These are phyloP conservation scores for Tetrapisispora nanseiensis DNA, from an alignment of 805 yeast genomes.

Conservation along the genomic window DNA sequence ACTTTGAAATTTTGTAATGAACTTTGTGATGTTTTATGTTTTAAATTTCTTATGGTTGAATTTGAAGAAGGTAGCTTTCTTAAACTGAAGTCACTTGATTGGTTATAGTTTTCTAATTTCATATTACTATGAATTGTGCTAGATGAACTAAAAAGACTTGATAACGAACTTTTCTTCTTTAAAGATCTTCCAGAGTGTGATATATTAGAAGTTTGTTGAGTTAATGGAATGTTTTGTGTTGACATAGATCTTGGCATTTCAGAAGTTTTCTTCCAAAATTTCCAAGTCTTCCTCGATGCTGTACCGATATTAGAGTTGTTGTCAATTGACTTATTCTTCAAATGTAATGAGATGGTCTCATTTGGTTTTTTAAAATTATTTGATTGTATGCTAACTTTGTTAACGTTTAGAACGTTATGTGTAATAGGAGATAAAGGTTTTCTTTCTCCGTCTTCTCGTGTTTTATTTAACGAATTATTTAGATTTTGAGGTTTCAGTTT, in stretches of 20 bases:
- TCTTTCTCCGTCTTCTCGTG: not conserved
- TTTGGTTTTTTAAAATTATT: constrained; percentile 1
- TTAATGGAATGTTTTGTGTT: not conserved
- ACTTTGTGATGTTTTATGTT: constrained; percentile 28
- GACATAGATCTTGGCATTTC: not conserved
- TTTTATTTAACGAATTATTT: not conserved
- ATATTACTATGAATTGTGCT: constrained; percentile 1
- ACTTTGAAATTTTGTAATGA: constrained; percentile 24
- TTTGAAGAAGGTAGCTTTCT: constrained; percentile 16
- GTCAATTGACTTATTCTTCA: not conserved
- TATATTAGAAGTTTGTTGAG: not conserved
- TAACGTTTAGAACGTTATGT: constrained; percentile 1
- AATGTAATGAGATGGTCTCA: not conserved
- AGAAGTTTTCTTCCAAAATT: constrained; percentile 26
- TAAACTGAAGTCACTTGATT: not conserved
- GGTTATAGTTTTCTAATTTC: not conserved
- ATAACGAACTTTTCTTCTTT: not conserved
- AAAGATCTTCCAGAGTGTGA: not conserved
- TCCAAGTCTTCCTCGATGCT: constrained; percentile 19
- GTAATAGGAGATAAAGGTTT: constrained; percentile 11
- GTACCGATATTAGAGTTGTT: constrained; percentile 14
- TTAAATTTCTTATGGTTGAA: constrained; percentile 15
- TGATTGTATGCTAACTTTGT: constrained; percentile 6
- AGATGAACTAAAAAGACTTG: constrained; percentile 1
- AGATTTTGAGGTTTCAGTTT: not conserved